A percentile compares a stretch with the other conserved stretches of the same genome.
Evolutionary conservation across 2,329 filamentous ascomycete genomes (phyloP).

Genomic region (Colletotrichum tabaci): DNA sequence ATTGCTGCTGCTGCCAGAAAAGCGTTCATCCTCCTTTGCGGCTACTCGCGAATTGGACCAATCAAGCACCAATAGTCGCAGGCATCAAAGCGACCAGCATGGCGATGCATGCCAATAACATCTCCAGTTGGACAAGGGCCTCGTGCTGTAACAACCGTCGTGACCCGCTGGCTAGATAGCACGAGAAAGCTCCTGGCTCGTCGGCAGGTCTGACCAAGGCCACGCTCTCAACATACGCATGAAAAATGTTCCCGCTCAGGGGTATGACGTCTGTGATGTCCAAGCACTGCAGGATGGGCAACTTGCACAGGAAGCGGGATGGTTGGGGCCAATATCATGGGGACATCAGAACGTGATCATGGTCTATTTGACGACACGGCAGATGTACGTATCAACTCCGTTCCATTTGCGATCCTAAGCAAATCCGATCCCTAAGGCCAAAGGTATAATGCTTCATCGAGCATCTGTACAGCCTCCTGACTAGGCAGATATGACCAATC

Average conservation of each 20-base stretch:
- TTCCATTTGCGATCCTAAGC: slow-evolving; percentile 43
- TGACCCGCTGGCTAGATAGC: no score
- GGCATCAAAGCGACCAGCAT: neutral
- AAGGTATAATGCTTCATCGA: slow-evolving; percentile 43
- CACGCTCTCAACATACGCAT: neutral
- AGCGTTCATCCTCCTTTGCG: no score
- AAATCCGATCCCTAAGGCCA: slow-evolving; percentile 44
- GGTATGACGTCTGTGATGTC: neutral
- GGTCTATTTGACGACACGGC: slow-evolving; percentile 42
- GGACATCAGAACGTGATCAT: slow-evolving; percentile 41
- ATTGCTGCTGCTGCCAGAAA: neutral
- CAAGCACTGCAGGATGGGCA: no score
- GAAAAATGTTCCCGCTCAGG: neutral
- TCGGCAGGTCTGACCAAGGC: neutral
- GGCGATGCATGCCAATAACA: neutral
- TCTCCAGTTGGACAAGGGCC: neutral
- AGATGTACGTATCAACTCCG: slow-evolving; percentile 43
- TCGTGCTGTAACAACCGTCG: neutral
- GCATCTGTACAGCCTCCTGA: slow-evolving; percentile 43
- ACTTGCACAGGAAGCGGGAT: neutral
- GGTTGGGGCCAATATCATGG: slow-evolving; percentile 14
- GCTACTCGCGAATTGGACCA: neutral
- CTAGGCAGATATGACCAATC: slow-evolving; percentile 43
- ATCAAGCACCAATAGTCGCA: neutral
- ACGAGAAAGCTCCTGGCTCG: neutral